A percentile compares a stretch with the other conserved stretches of the same genome.
Evolutionary conservation across 805 yeast genomes (phyloP).

Genomic region (Suhomyces prunicola): DNA sequence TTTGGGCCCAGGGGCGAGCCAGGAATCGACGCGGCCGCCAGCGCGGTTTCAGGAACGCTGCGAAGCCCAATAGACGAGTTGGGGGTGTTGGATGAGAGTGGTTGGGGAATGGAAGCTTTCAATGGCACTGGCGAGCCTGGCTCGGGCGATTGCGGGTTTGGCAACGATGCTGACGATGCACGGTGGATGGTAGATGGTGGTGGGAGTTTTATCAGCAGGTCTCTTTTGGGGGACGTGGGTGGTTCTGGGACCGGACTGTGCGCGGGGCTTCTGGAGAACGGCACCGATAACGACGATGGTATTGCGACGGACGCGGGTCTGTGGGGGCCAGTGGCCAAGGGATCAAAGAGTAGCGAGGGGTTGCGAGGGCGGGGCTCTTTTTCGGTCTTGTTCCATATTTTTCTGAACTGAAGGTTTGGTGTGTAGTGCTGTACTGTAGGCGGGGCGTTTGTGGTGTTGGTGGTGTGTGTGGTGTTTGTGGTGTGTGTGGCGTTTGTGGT

Average conservation of each 20-base stretch:
- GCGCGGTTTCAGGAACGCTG: slow-evolving; percentile 7
- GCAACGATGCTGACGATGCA: slow-evolving; percentile 5
- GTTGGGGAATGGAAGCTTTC: not conserved
- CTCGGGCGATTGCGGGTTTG: slow-evolving; percentile 4
- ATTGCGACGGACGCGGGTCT: slow-evolving; percentile 1
- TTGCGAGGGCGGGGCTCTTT: slow-evolving; percentile 31
- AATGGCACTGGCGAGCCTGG: not conserved
- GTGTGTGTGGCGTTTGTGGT: not conserved
- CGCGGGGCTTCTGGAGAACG: not conserved
- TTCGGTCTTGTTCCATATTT: slow-evolving; percentile 25
- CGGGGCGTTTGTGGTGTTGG: slow-evolving; percentile 1
- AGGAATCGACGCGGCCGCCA: slow-evolving; percentile 10
- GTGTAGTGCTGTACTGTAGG: slow-evolving; percentile 18
- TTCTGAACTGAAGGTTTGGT: slow-evolving; percentile 31
- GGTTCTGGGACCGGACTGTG: not conserved
- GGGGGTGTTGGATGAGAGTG: not conserved
- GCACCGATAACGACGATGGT: not conserved
- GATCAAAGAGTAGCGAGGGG: slow-evolving; percentile 49
- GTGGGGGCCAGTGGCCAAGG: slow-evolving; percentile 32
- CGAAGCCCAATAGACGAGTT: slow-evolving; percentile 8
- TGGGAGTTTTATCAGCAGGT: slow-evolving; percentile 15
- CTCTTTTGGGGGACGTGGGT: not conserved
- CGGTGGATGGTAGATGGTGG: slow-evolving; percentile 20
- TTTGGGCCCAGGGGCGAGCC: slow-evolving; percentile 9
- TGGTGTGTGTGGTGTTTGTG: not conserved